phyloP scores from a whole-genome alignment of 2,329 filamentous ascomycete genomes.

The Leptographium radiaticola region DNA sequence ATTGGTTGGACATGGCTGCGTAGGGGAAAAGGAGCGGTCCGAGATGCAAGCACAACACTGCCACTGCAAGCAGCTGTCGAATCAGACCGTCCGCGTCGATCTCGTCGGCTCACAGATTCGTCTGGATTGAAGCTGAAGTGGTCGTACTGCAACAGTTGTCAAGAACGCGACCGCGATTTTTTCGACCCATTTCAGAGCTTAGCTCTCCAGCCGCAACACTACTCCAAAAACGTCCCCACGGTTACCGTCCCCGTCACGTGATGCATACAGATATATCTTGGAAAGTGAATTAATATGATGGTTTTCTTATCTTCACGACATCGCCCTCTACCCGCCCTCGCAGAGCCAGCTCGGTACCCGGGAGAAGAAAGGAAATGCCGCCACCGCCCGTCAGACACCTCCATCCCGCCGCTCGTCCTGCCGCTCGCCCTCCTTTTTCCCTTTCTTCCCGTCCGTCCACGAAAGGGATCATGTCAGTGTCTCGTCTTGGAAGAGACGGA shows the following conservation, averaged over 20 bases:
- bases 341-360: not conserved
- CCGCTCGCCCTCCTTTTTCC: not conserved
- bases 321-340: not conserved
- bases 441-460: not conserved
- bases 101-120: not conserved
- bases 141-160: not conserved
- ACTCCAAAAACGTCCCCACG: not conserved
- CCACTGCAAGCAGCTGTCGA: not conserved
- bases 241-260: not conserved
- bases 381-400: not conserved
- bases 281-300: not conserved
- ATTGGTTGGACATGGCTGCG: slow-evolving; percentile 10
- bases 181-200: not conserved
- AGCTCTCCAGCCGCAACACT: not conserved
- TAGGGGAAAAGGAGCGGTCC: not conserved
- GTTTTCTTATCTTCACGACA: not conserved
- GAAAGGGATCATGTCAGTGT: not conserved
- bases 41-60: not conserved
- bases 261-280: not conserved
- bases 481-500: not conserved
- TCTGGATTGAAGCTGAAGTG: not conserved
- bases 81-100: not conserved
- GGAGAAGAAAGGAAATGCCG: not conserved
- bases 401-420: not conserved
- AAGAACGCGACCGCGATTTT: slow-evolving; percentile 2